A percentile compares a stretch with the other conserved stretches of the same genome.
Conservation (phyloP, 2,329 filamentous ascomycete species). For the Fusarium oxysporum region DNA sequence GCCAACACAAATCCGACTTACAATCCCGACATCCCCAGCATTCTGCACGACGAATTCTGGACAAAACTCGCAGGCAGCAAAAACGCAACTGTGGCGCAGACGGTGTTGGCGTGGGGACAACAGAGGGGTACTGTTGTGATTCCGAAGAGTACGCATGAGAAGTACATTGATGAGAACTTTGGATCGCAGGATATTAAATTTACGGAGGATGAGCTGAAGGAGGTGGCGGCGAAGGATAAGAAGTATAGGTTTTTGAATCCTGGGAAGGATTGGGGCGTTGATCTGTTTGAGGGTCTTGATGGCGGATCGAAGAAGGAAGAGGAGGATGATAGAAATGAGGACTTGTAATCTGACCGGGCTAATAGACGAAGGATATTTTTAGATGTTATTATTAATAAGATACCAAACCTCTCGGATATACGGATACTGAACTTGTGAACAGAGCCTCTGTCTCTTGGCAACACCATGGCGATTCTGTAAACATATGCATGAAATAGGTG, state of each 20-base stretch:
- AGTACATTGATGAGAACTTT: conserved; percentile 39
- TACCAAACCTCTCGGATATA: background rate
- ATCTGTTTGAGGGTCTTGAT: conserved; percentile 55
- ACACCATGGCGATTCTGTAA: accelerated
- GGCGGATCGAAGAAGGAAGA: conserved; percentile 45
- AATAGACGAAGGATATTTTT: background rate
- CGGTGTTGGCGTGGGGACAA: conserved; percentile 40
- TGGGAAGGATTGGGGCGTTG: conserved; percentile 52
- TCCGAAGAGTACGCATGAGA: conserved; percentile 34
- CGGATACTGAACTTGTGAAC: background rate
- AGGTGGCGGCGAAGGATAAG: conserved; percentile 45
- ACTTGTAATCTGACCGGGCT: conserved; percentile 5
- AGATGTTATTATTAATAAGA: background rate
- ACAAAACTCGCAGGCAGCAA: conserved; percentile 24
- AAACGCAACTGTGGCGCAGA: conserved; percentile 38
- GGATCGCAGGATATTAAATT: conserved; percentile 30
- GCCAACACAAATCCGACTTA: conserved; percentile 41
- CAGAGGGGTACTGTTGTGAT: conserved; percentile 38
- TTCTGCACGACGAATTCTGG: conserved; percentile 38
- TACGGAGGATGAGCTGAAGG: conserved; percentile 48
- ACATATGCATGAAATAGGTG: accelerated
- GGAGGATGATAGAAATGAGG: conserved; percentile 10
- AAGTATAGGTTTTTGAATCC: conserved; percentile 55
- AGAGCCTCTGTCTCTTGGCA: background rate
- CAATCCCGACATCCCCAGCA: conserved; percentile 32